Conservation (phyloP, 257 asterid genomes). For the Penstemon davidsonii region DNA sequence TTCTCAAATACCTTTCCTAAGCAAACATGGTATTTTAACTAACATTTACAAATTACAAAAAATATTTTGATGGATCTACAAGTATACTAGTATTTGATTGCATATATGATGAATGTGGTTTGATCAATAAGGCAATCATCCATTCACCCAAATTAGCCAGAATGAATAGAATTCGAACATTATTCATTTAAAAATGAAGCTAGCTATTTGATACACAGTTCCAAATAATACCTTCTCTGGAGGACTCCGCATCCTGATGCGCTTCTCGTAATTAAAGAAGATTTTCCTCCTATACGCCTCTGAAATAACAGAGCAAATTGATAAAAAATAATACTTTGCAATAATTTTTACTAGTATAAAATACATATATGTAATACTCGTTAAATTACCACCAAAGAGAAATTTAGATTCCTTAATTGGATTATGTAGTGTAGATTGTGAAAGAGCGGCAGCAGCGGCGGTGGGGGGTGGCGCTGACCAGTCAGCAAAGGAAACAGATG, state of each 20-base stretch:
- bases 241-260: constrained; percentile 90
- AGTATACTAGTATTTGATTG: neutral
- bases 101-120: neutral
- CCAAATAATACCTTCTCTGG: constrained; percentile 74
- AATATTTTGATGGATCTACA: too few relatives aligned
- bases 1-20: neutral
- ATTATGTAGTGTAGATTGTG: constrained; percentile 17
- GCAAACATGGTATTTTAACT: neutral
- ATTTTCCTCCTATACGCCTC: constrained; percentile 77
- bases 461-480: constrained; percentile 27
- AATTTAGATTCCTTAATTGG: constrained; percentile 33
- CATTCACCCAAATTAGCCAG: constrained; percentile 18
- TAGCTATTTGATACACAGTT: neutral
- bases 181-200: constrained; percentile 9
- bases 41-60: too few relatives aligned
- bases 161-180: neutral
- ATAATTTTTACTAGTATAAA: neutral
- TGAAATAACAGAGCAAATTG: constrained; percentile 30
- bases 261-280: constrained; percentile 86
- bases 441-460: constrained; percentile 29
- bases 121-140: neutral
- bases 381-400: constrained; percentile 58
- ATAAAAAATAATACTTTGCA: neutral
- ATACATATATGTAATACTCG: neutral
- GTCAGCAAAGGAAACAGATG: constrained; percentile 42